Base-by-base conservation (phyloP, 441 rosid species). In the Viola pubescens region DNA sequence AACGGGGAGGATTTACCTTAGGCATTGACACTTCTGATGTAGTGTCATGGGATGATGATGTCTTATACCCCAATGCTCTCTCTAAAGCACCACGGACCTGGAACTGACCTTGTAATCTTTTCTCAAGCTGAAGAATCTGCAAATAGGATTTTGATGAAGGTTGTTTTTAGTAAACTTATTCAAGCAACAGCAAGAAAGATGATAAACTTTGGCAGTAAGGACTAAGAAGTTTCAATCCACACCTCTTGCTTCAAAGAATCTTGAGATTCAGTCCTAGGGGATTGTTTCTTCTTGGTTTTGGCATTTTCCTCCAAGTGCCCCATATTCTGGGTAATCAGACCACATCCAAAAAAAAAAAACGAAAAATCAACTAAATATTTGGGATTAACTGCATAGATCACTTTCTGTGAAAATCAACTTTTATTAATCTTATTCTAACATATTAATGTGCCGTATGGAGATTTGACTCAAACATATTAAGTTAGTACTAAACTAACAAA, bases 51-150 rank as follows among this genome's bases (percentile, higher is more conserved):
- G 81, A 73, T 12, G 77, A 74, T 60, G 81, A 74, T 60, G 81
- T 53, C 68, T 69, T 73, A 75, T 84, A 81, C 58, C 94, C 94
- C 63, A 83, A 69, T 11, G 96, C 96, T 66, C 81, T 83, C 72
- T 92, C 98, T 46, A 92, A 70, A 7, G 83, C 81, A 60, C 49
- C 70, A 11, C 97, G 96, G 57, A 89, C 92, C 71, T 75, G 71
- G 71, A 87, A 87, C 60, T 92, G 97, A 59, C 80, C 80, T 72
- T 84, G 84, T 69, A 89, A 74, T 73, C 86, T 82, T 71, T 76
- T 82, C 78, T 89, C 95, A n/a, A 89, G 96, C 77, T 82, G 89
- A 60, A 70, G 68, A 73, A 92, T 89, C 98, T 92, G 77, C 77
- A 78, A 6, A 38, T 40, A 44, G 59, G 44, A 11, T 34, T 62